A percentile compares a stretch with the other conserved stretches of the same genome.
Conservation (phyloP, 192 early-diverging fungal genomes). For the Gonapodya prolifera region DNA sequence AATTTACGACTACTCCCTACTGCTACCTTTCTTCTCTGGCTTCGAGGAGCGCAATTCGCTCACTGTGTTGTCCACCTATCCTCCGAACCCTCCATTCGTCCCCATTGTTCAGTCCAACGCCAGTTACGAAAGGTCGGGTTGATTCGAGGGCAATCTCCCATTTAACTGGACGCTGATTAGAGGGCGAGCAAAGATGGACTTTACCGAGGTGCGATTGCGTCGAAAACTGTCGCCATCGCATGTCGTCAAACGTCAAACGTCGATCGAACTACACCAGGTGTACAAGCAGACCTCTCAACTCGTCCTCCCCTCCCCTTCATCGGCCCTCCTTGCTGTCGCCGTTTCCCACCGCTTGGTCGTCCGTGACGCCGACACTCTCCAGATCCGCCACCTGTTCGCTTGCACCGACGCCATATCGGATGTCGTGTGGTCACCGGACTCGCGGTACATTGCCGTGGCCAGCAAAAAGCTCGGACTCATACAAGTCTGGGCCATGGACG, state of each 20-base stretch:
- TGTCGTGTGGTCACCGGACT: conserved; percentile 56
- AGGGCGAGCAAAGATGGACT: neutral
- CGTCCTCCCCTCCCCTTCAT: neutral
- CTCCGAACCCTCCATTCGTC: too few relatives aligned
- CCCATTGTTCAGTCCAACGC: too few relatives aligned
- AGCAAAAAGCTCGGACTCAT: conserved; percentile 29
- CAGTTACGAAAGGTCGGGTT: too few relatives aligned
- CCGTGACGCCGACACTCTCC: conserved; percentile 47
- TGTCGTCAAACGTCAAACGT: neutral
- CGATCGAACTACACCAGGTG: neutral
- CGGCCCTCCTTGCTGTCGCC: conserved; percentile 43
- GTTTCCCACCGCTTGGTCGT: conserved; percentile 53
- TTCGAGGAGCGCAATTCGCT: too few relatives aligned
- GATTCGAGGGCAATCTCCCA: too few relatives aligned
- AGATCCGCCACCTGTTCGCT: conserved; percentile 45
- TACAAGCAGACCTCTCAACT: conserved; percentile 9
- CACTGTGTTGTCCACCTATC: too few relatives aligned
- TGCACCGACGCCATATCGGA: conserved; percentile 30
- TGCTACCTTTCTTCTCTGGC: too few relatives aligned
- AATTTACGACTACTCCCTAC: too few relatives aligned
- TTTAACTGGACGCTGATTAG: too few relatives aligned
- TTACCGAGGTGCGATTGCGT: neutral
- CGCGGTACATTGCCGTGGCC: conserved; percentile 38
- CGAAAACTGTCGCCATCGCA: neutral
- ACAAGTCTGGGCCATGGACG: conserved; percentile 41